Conservation (phyloP, 1,284 basidiomycete species). For the Ustilago crameri region DNA sequence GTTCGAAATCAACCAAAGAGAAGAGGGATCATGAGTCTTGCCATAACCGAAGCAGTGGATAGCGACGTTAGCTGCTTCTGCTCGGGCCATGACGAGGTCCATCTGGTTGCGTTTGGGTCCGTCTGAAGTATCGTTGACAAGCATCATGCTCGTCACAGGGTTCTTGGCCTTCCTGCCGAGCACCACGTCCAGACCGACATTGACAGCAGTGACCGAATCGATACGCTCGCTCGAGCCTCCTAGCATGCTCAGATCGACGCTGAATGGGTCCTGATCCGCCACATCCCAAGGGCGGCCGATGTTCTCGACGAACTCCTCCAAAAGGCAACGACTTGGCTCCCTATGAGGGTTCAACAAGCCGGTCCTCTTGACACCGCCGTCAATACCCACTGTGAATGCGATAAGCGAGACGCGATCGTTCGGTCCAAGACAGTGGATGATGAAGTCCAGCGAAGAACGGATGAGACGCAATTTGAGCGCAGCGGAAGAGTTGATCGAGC, state of each 20-base stretch:
- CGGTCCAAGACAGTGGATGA: slow-evolving; percentile 58
- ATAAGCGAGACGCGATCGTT: slow-evolving; percentile 59
- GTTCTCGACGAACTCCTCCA: slow-evolving; percentile 54
- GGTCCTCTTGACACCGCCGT: slow-evolving; percentile 58
- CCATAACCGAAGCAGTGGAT: slow-evolving; percentile 98
- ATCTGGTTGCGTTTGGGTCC: slow-evolving; percentile 94
- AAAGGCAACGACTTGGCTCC: slow-evolving; percentile 36
- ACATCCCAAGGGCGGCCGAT: slow-evolving; percentile 58
- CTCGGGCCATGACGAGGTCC: slow-evolving; percentile 93
- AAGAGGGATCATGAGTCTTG: slow-evolving; percentile 92
- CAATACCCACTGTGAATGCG: slow-evolving; percentile 53
- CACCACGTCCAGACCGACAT: slow-evolving; percentile 79
- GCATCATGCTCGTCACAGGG: slow-evolving; percentile 86
- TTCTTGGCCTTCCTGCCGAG: slow-evolving; percentile 92
- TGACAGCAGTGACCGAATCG: slow-evolving; percentile 62
- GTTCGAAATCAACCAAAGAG: slow-evolving; percentile 98
- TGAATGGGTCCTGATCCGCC: slow-evolving; percentile 50
- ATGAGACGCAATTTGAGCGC: slow-evolving; percentile 69
- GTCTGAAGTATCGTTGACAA: slow-evolving; percentile 90
- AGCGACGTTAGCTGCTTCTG: slow-evolving; percentile 93
- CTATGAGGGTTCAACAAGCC: slow-evolving; percentile 54
- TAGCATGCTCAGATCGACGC: slow-evolving; percentile 52
- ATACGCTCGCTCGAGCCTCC: slow-evolving; percentile 59
- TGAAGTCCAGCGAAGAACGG: slow-evolving; percentile 60
- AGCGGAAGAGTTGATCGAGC: slow-evolving; percentile 79